Evolutionary conservation across 805 yeast genomes (phyloP).

Genomic region (Kodamaea neixiangensis): DNA sequence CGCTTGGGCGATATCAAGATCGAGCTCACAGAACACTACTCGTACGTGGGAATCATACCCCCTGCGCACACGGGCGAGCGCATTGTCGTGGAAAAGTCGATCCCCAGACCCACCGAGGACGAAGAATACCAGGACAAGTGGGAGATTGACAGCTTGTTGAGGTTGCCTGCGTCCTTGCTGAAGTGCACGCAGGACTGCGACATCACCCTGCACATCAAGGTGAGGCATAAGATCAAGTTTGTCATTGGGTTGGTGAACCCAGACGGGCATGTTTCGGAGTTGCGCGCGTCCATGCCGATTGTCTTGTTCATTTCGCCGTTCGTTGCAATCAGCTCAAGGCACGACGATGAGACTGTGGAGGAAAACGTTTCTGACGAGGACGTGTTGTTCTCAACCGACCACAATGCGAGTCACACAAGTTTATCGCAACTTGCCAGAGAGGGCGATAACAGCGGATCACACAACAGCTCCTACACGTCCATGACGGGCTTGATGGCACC

Average conservation of each 20-base stretch:
- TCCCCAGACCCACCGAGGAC: constrained; percentile 45
- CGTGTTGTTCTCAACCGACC: constrained; percentile 2
- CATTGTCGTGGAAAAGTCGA: constrained; percentile 49
- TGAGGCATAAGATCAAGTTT: constrained; percentile 86
- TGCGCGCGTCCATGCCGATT: constrained; percentile 87
- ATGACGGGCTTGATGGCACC: constrained; percentile 66
- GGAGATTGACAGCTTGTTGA: constrained; percentile 65
- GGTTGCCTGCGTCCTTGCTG: constrained; percentile 71
- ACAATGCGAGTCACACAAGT: constrained; percentile 18
- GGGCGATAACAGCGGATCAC: constrained; percentile 5
- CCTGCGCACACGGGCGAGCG: constrained; percentile 65
- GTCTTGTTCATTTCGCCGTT: constrained; percentile 77
- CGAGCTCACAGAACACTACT: constrained; percentile 65
- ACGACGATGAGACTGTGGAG: constrained; percentile 25
- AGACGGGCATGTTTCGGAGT: constrained; percentile 90
- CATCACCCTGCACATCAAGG: constrained; percentile 66
- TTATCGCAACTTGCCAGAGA: constrained; percentile 22
- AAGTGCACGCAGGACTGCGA: constrained; percentile 87
- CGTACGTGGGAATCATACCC: constrained; percentile 59
- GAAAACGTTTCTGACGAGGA: constrained; percentile 4
- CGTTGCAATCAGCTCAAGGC: constrained; percentile 63
- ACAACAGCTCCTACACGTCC: constrained; percentile 10
- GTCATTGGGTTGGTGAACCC: constrained; percentile 77
- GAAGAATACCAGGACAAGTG: constrained; percentile 57
- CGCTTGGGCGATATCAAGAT: constrained; percentile 72